phyloP scores from a whole-genome alignment of 345 rosid species.

The Hevea brasiliensis region DNA sequence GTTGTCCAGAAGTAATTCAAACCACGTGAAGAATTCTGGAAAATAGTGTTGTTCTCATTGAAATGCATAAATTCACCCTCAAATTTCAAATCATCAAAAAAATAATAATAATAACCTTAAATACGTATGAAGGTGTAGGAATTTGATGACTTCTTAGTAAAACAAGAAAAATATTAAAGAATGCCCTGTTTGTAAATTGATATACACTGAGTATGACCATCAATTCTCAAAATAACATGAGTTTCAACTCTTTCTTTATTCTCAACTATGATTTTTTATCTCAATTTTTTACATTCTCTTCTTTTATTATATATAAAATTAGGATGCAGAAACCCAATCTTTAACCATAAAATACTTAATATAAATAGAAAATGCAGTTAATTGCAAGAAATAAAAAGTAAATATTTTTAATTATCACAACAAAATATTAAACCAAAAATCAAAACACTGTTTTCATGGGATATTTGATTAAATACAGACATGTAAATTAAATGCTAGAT shows the following conservation, averaged over 20 bases:
- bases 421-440: conserved; percentile 7
- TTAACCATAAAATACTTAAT: background rate
- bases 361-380: background rate
- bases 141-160: background rate
- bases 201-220: background rate
- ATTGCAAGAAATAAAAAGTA: background rate
- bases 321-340: background rate
- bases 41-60: background rate
- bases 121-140: background rate
- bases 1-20: background rate
- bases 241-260: background rate
- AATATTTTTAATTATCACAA: background rate
- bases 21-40: background rate
- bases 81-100: background rate
- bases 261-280: background rate
- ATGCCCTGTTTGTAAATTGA: background rate
- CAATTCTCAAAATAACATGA: background rate
- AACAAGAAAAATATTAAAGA: background rate
- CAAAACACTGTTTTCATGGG: background rate
- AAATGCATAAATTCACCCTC: background rate
- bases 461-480: too few relatives aligned
- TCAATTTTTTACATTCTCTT: background rate
- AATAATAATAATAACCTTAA: background rate
- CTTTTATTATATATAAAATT: too few relatives aligned
- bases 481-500: too few relatives aligned